These are phyloP conservation scores for Tagetes patula DNA, from an alignment of 129 eudicot genomes.

Conservation along the genomic window DNA sequence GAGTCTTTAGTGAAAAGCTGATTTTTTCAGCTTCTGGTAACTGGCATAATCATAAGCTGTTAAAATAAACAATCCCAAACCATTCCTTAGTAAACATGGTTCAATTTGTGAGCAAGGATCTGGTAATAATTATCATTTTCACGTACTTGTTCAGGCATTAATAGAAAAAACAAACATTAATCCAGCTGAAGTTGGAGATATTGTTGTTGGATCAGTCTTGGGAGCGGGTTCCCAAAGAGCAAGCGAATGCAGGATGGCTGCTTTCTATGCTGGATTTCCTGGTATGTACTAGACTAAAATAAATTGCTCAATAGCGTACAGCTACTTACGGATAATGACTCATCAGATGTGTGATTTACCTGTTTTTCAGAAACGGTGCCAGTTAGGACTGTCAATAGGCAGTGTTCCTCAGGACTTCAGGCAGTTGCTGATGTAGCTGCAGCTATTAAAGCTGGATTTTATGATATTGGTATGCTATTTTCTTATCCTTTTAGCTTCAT, in stretches of 20 bases:
- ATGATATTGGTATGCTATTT: slow-evolving; percentile 67
- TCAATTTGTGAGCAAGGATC: background rate
- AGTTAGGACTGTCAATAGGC: slow-evolving; percentile 92
- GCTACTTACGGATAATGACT: slow-evolving; percentile 1
- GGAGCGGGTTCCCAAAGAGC: slow-evolving; percentile 95
- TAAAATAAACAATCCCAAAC: background rate
- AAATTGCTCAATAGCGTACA: background rate
- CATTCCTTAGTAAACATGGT: background rate
- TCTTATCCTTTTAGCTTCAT: background rate
- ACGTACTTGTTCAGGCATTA: slow-evolving; percentile 51
- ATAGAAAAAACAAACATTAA: slow-evolving; percentile 83
- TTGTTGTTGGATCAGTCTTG: slow-evolving; percentile 88
- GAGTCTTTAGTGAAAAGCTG: background rate
- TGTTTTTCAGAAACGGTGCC: slow-evolving; percentile 78
- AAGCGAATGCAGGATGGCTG: slow-evolving; percentile 96
- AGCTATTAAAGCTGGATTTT: slow-evolving; percentile 95
- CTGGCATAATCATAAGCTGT: background rate
- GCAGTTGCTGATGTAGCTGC: slow-evolving; percentile 99
- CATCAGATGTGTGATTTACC: background rate
- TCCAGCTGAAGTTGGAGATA: slow-evolving; percentile 94
- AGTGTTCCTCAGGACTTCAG: slow-evolving; percentile 98
- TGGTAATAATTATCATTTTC: background rate
- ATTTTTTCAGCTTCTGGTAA: background rate
- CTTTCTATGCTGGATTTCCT: slow-evolving; percentile 98
- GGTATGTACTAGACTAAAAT: slow-evolving; percentile 38